phyloP scores from a whole-genome alignment of 2,329 filamentous ascomycete genomes.

The Fusarium nygamai region DNA sequence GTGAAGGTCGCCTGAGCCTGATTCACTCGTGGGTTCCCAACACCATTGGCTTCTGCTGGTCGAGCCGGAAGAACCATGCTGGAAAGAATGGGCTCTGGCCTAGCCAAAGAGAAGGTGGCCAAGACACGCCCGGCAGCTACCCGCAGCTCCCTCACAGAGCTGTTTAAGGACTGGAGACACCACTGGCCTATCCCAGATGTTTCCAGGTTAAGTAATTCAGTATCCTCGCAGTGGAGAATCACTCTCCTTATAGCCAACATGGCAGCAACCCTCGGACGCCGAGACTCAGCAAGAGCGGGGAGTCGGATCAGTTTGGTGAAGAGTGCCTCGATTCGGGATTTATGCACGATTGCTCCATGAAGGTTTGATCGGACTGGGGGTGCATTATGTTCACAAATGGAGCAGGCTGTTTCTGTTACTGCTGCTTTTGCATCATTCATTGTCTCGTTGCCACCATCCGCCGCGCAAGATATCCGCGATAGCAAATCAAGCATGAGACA shows the following conservation, averaged over 20 bases:
- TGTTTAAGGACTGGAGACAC: slow-evolving; percentile 83
- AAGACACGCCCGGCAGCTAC: slow-evolving; percentile 79
- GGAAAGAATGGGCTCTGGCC: slow-evolving; percentile 15
- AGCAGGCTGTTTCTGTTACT: slow-evolving; percentile 26
- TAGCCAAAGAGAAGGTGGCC: slow-evolving; percentile 67
- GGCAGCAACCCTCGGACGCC: slow-evolving; percentile 72
- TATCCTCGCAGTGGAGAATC: slow-evolving; percentile 70
- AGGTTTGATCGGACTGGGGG: not conserved
- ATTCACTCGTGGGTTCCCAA: slow-evolving; percentile 8
- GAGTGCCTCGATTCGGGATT: slow-evolving; percentile 54
- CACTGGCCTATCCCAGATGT: slow-evolving; percentile 77
- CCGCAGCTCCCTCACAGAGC: slow-evolving; percentile 85
- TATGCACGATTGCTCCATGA: slow-evolving; percentile 30
- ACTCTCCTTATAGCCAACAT: slow-evolving; percentile 78
- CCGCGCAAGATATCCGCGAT: slow-evolving; percentile 57
- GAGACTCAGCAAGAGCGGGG: slow-evolving; percentile 61
- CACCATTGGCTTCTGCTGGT: not conserved
- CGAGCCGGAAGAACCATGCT: slow-evolving; percentile 19
- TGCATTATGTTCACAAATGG: slow-evolving; percentile 40
- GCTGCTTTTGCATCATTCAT: not conserved
- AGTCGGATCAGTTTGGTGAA: slow-evolving; percentile 59
- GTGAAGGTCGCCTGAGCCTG: not conserved
- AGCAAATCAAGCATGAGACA: slow-evolving; percentile 64
- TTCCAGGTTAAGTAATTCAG: slow-evolving; percentile 72
- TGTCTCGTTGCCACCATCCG: slow-evolving; percentile 9